Conservation (phyloP, 164 flowering plant genomes). For the Euptelea pleiosperma region DNA sequence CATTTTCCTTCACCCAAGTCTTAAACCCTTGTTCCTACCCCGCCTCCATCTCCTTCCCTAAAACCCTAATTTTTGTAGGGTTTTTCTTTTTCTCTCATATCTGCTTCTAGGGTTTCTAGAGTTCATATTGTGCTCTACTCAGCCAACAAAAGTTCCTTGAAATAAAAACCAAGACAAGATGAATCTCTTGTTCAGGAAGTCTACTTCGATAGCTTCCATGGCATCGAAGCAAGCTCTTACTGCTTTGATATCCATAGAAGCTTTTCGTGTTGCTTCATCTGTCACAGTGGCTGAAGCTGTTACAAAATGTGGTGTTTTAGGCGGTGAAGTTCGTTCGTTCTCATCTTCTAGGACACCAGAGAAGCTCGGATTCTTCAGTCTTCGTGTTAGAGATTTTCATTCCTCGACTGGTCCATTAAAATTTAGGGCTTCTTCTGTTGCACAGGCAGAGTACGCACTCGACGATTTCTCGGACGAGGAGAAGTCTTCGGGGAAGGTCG, state of each 20-base stretch:
- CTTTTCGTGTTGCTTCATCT: slow-evolving; percentile 7
- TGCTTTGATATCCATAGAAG: slow-evolving; percentile 22
- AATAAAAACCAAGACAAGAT: too few relatives aligned
- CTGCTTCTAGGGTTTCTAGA: too few relatives aligned
- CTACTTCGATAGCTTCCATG: slow-evolving; percentile 20
- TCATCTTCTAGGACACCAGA: background rate
- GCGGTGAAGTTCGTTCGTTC: background rate
- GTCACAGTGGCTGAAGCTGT: background rate
- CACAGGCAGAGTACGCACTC: slow-evolving; percentile 39
- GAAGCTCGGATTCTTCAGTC: slow-evolving; percentile 11
- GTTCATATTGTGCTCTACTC: too few relatives aligned
- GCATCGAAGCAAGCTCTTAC: slow-evolving; percentile 21
- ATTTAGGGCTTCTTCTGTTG: slow-evolving; percentile 29
- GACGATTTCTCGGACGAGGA: slow-evolving; percentile 46
- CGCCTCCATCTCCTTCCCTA: too few relatives aligned
- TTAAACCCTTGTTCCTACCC: too few relatives aligned
- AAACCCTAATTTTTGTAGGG: too few relatives aligned
- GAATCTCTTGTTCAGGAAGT: slow-evolving; percentile 25
- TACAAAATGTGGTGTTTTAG: background rate
- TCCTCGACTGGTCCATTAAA: slow-evolving; percentile 25
- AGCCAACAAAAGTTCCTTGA: too few relatives aligned
- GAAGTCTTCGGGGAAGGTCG: slow-evolving; percentile 16
- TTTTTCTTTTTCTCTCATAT: too few relatives aligned
- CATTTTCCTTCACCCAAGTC: too few relatives aligned
- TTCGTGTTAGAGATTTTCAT: slow-evolving; percentile 35